Conservation (phyloP, 2,329 filamentous ascomycete genomes). For the Macrophomina phaseolina region DNA sequence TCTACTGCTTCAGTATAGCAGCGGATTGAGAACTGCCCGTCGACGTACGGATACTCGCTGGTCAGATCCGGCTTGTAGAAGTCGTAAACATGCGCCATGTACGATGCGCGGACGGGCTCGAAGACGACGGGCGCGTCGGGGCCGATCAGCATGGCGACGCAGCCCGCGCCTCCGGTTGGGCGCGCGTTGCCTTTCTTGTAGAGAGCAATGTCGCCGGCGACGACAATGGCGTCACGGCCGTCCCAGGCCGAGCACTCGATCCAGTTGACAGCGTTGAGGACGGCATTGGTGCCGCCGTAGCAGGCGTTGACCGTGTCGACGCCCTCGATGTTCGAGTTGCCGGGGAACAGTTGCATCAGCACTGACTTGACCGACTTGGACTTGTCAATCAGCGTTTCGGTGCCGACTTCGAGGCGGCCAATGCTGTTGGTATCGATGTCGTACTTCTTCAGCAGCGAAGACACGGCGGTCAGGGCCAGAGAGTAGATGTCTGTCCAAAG, state of each 20-base stretch:
- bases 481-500: conserved; percentile 46
- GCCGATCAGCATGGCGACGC: conserved; percentile 60
- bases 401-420: conserved; percentile 60
- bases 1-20: conserved; percentile 61
- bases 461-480: conserved; percentile 57
- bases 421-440: conserved; percentile 57
- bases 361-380: conserved; percentile 62
- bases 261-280: conserved; percentile 62
- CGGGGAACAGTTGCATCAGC: conserved; percentile 59
- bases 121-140: conserved; percentile 57
- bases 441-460: conserved; percentile 60
- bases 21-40: conserved; percentile 58
- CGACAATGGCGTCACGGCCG: conserved; percentile 58
- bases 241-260: conserved; percentile 61
- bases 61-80: conserved; percentile 62
- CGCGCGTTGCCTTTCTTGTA: conserved; percentile 61
- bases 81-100: conserved; percentile 59
- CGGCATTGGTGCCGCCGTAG: conserved; percentile 61
- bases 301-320: conserved; percentile 61
- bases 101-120: conserved; percentile 57
- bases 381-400: conserved; percentile 60
- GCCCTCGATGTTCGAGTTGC: conserved; percentile 60
- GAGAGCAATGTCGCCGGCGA: conserved; percentile 59
- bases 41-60: conserved; percentile 60
- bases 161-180: conserved; percentile 59